Percentiles rank a stretch among this genome's conserved stretches.
These are phyloP conservation scores for Tilletia horrida DNA, from an alignment of 1,284 basidiomycete genomes.

Conservation along the genomic window DNA sequence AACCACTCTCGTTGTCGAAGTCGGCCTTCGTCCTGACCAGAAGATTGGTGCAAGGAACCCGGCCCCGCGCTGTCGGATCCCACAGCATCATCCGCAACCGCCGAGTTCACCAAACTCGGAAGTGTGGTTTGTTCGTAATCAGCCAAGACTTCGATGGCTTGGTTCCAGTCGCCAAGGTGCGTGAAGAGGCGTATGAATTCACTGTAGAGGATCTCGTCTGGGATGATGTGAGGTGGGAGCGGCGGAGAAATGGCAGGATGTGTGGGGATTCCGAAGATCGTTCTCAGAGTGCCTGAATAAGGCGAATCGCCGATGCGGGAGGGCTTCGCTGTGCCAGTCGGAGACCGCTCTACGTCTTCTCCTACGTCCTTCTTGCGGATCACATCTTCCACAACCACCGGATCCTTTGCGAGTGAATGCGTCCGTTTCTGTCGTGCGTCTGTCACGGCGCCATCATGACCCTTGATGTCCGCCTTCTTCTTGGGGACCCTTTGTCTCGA, in stretches of 20 bases:
- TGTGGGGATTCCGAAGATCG: background rate
- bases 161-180: conserved; percentile 11
- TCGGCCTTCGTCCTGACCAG: too few species aligned
- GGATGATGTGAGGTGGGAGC: background rate
- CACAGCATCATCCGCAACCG: background rate
- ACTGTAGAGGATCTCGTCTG: background rate
- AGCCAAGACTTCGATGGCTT: conserved; percentile 9
- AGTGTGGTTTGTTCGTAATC: conserved; percentile 11
- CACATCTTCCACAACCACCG: background rate
- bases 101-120: background rate
- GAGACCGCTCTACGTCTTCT: background rate
- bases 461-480: background rate
- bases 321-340: background rate
- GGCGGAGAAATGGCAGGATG: background rate
- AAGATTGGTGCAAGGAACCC: too few species aligned
- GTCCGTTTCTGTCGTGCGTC: too few species aligned
- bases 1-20: background rate
- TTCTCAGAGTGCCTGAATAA: background rate
- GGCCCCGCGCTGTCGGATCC: background rate
- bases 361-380: background rate
- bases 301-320: background rate
- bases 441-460: too few species aligned
- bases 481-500: background rate
- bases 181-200: conserved; percentile 11
- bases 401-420: background rate